Base-by-base conservation (phyloP, 495 filamentous ascomycete genomes). In the Aspergillus olivimuriae region DNA sequence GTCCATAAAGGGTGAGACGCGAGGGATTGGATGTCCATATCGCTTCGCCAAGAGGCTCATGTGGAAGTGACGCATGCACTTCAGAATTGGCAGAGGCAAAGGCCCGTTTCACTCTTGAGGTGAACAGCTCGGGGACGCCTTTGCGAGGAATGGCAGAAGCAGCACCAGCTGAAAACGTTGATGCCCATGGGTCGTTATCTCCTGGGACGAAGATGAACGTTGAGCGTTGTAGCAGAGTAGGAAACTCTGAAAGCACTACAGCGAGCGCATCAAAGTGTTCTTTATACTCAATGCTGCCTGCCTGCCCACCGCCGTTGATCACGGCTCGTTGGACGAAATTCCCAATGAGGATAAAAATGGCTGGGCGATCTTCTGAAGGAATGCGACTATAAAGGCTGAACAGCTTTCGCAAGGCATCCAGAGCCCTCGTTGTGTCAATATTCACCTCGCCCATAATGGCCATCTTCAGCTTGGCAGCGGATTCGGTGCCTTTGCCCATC, bases 151-250 rank as follows among this genome's bases (percentile, higher is more conserved):
- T 55, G 6, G 81, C 72, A 1, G 82, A 76, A 1, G 86, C 77
- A 32, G 88, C 83, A n/a, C 92, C 92, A 10, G 79, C 82, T 2
- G 83, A 83, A 62, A 95, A 95, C 2, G 87, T 76, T 0, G 88
- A 91, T 18, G 80, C 68, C 92, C 92, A 98, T 9, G 89, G 88
- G 58, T 98, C 92, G 60, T 94, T 94, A 58, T 96, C 91, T 31
- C 91, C 91, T 2, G 92, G 92, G 0, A 98, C 84, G 52, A 97
- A 95, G 10, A 95, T 65, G 51, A 95, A 94, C 0, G 86, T 90
- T 2, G 86, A 81, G 15, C 74, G 68, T 24, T 82, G 80, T n/a
- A 95, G 73, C 5, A 97, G 69, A 0, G 74, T 72, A n/a, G 86
- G 89, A 61, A 87, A 95, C 32, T 97, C 89, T 6, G 85, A 72